A percentile compares a stretch with the other conserved stretches of the same genome.
Conservation (phyloP, 1,284 basidiomycete species). For the Takashimella tepidaria region DNA sequence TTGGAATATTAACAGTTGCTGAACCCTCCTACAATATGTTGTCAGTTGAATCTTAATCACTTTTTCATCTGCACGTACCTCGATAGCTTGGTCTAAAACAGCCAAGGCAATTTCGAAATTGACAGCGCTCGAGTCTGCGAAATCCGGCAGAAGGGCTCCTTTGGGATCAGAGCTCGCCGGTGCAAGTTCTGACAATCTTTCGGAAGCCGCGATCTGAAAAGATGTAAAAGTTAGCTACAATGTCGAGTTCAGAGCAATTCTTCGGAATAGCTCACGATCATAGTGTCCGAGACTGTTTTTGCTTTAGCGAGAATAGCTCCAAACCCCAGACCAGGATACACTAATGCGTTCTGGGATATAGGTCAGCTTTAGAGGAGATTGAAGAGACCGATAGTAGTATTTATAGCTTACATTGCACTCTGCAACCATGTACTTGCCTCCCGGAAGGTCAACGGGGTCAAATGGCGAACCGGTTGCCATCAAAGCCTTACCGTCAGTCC, state of each 20-base stretch:
- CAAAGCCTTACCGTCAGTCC: conserved; percentile 69
- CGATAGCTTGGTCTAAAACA: conserved; percentile 67
- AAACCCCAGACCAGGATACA: conserved; percentile 67
- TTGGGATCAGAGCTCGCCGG: conserved; percentile 64
- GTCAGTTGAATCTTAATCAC: neutral
- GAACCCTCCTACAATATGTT: conserved; percentile 51
- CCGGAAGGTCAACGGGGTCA: conserved; percentile 60
- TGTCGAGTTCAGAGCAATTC: neutral
- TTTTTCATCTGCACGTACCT: conserved; percentile 53
- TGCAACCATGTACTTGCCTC: conserved; percentile 52
- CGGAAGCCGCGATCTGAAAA: conserved; percentile 58
- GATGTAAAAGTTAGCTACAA: neutral
- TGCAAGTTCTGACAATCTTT: conserved; percentile 61
- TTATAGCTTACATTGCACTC: conserved; percentile 1
- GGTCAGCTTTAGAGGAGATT: neutral
- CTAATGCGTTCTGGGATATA: conserved; percentile 53
- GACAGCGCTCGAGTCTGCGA: conserved; percentile 59
- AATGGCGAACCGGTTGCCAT: conserved; percentile 78
- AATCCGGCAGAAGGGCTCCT: conserved; percentile 49
- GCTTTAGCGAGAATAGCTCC: conserved; percentile 54
- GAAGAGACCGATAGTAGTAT: neutral
- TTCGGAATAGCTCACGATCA: conserved; percentile 51
- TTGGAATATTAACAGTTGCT: conserved; percentile 52
- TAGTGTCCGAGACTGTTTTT: conserved; percentile 10
- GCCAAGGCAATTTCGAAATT: conserved; percentile 73